Base-by-base conservation (phyloP, 805 yeast genomes). In the Saccharomyces eubayanus region DNA sequence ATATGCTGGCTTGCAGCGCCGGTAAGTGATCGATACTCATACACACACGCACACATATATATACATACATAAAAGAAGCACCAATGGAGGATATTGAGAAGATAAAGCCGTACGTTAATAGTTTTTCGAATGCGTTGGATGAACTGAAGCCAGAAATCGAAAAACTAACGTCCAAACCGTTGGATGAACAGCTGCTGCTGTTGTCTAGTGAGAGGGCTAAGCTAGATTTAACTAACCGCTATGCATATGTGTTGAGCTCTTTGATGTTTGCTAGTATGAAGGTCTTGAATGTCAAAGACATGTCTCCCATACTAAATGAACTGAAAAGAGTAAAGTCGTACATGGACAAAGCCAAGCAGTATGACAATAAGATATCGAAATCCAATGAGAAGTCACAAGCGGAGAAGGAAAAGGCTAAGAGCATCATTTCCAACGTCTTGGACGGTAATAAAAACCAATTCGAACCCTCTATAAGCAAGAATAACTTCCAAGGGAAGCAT, bases 251-350 rank as follows among this genome's bases (percentile, higher is more conserved):
- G 1, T 53, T 68, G 49, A 62, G 67, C 43, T 66, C 71, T 0
- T 51, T 68, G 46, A 55, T 67, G 54, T 68, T 67, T 50, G 56
- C 65, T 1, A 62, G 63, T 49, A 61, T 62, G 64, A 68, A 68
- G 50, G 53, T 68, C 9, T 50, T 59, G 20, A 55, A 57, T 27
- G 59, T 58, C 16, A 64, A 62, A 43, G 67, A 67, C 29, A 50
- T 62, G 53, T 45, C 56, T 5, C 83, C 85, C 1, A 78, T 89
- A 21, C 81, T 84, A 83, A 71, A 71, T 30, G 95, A 87, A 62
- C 71, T 88, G 51, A 75, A 73, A 6, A 74, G 90, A 56, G 84
- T 87, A 45, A 86, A 85, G 65, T 63, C 74, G n/a, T 85, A 84
- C 59, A 84, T 86, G 82, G 76, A 76, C 41, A 76, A 82, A 62